Percentiles rank a stretch among this genome's conserved stretches.
These are phyloP conservation scores for Trapa incisa DNA, from an alignment of 345 rosid species.

Conservation along the genomic window DNA sequence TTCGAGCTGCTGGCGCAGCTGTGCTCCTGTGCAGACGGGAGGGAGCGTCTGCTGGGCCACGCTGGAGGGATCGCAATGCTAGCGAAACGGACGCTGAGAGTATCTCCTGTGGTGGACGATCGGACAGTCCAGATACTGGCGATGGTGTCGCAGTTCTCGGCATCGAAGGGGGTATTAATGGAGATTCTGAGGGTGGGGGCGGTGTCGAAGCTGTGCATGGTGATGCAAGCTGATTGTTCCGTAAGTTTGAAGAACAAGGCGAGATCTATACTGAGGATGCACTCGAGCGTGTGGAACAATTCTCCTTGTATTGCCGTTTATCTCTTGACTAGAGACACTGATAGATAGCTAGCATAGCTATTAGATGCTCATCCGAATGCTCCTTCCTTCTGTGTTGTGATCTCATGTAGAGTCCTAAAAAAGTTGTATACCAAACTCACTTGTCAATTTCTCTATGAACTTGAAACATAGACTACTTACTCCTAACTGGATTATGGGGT, in stretches of 20 bases:
- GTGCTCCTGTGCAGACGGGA: slow-evolving; percentile 37
- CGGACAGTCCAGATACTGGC: slow-evolving; percentile 26
- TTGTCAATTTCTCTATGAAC: too few species aligned
- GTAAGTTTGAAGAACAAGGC: slow-evolving; percentile 31
- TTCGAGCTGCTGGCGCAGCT: slow-evolving; percentile 30
- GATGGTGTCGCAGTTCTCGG: slow-evolving; percentile 24
- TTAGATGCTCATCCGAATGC: too few species aligned
- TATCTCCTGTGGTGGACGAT: slow-evolving; percentile 39
- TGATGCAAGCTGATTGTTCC: slow-evolving; percentile 38
- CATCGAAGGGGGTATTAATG: slow-evolving; percentile 14
- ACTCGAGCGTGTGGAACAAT: slow-evolving; percentile 35
- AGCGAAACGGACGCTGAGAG: slow-evolving; percentile 35
- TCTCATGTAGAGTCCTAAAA: too few species aligned
- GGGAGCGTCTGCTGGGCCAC: slow-evolving; percentile 27
- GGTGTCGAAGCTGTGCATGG: slow-evolving; percentile 54
- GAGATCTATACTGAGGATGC: slow-evolving; percentile 30
- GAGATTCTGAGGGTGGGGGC: slow-evolving; percentile 58
- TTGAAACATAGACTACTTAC: too few species aligned
- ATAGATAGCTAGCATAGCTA: neutral
- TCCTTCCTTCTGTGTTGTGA: too few species aligned
- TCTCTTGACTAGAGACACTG: slow-evolving; percentile 28
- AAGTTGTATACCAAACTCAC: too few species aligned
- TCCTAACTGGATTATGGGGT: too few species aligned
- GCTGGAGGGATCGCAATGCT: slow-evolving; percentile 39
- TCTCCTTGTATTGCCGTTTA: slow-evolving; percentile 49